A percentile compares a stretch with the other conserved stretches of the same genome.
Evolutionary conservation across 2,329 filamentous ascomycete species (phyloP).

Genomic region (Trichothecium sympodiale): DNA sequence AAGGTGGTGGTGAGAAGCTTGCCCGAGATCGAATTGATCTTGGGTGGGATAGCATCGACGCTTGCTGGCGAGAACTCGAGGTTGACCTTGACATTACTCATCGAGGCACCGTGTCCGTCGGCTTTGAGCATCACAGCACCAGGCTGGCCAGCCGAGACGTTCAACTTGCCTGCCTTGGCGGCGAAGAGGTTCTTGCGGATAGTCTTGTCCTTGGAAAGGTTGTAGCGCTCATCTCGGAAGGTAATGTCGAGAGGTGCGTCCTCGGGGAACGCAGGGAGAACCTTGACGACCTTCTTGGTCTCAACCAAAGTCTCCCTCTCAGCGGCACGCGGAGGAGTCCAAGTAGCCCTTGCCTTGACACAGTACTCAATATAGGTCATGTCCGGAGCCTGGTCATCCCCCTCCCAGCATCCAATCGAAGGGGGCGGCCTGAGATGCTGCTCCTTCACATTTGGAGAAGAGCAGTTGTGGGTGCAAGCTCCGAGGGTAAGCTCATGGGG

Average conservation of each 20-base stretch:
- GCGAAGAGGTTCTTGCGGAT: conserved; percentile 42
- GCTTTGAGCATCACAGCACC: conserved; percentile 36
- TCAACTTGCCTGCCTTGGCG: conserved; percentile 37
- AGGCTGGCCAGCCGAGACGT: conserved; percentile 33
- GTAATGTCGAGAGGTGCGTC: conserved; percentile 40
- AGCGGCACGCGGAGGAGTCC: conserved; percentile 10
- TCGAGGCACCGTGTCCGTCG: conserved; percentile 31
- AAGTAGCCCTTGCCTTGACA: conserved; percentile 33
- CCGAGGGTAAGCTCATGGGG: conserved; percentile 45
- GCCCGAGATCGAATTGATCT: conserved; percentile 33
- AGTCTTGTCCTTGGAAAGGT: conserved; percentile 37
- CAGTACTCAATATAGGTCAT: conserved; percentile 44
- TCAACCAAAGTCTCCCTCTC: conserved; percentile 24
- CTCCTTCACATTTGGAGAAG: conserved; percentile 33
- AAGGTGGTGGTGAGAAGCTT: conserved; percentile 43
- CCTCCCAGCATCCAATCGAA: conserved; percentile 39
- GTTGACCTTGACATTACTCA: conserved; percentile 31
- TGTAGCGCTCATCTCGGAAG: conserved; percentile 35
- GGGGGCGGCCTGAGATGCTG: conserved; percentile 43
- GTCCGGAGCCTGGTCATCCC: conserved; percentile 41
- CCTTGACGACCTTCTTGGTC: conserved; percentile 31
- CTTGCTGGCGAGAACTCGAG: conserved; percentile 36
- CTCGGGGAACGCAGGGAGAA: conserved; percentile 39
- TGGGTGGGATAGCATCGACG: conserved; percentile 32
- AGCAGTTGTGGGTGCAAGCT: conserved; percentile 40